Percentiles rank a stretch among this genome's conserved stretches.
These are phyloP conservation scores for Solanum lycopersicoides DNA, from an alignment of 257 asterid species.

Conservation along the genomic window DNA sequence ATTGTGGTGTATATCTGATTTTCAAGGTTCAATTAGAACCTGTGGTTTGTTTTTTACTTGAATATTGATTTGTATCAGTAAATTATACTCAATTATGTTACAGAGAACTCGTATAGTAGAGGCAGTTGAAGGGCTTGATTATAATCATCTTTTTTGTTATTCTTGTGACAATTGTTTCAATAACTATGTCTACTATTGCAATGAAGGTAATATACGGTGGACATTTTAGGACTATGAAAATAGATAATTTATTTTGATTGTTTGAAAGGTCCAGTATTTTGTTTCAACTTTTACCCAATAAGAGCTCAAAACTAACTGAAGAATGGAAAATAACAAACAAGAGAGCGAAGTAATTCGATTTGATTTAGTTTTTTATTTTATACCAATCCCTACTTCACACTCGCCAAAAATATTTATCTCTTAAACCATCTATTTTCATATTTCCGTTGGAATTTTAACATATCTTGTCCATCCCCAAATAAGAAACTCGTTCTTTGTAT, in stretches of 20 bases:
- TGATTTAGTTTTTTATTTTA: not conserved
- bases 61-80: too few species aligned
- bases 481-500: not conserved
- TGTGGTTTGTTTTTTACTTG: not conserved
- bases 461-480: not conserved
- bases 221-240: not conserved
- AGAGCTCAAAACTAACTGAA: not conserved
- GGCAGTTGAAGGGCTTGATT: not conserved
- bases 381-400: not conserved
- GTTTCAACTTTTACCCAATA: too few species aligned
- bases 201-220: not conserved
- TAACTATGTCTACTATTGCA: not conserved
- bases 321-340: too few species aligned
- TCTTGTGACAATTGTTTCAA: too few species aligned
- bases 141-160: too few species aligned
- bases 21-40: not conserved
- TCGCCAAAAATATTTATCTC: not conserved
- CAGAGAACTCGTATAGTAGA: not conserved
- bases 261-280: too few species aligned
- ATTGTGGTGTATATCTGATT: not conserved
- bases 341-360: not conserved
- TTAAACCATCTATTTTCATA: not conserved
- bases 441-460: not conserved
- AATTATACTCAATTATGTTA: not conserved
- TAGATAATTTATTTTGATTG: too few species aligned